A percentile compares a stretch with the other conserved stretches of the same genome.
Evolutionary conservation across 2,329 filamentous ascomycete species (phyloP).

Genomic region (Elsinoe fawcettii): DNA sequence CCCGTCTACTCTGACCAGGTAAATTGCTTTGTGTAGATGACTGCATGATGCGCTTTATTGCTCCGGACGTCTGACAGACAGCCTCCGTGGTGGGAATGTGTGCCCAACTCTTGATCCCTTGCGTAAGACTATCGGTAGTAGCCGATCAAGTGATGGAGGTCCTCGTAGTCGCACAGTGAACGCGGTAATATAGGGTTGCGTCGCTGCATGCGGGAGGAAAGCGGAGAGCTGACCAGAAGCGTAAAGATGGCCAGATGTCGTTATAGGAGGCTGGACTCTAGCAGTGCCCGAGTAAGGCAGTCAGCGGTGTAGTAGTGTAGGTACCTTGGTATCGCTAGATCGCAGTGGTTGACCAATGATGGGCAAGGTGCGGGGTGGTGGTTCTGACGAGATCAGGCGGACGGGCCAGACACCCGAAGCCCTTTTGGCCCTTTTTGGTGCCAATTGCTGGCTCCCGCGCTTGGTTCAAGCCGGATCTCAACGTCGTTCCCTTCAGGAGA

Average conservation of each 20-base stretch:
- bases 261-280: slow-evolving; percentile 11
- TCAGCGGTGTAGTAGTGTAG: slow-evolving; percentile 12
- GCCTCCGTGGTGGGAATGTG: not conserved
- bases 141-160: not conserved
- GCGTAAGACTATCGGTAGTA: slow-evolving; percentile 1
- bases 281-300: not conserved
- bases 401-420: not conserved
- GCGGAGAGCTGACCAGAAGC: not conserved
- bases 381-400: slow-evolving; percentile 6
- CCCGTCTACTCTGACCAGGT: not conserved
- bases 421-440: too few species aligned
- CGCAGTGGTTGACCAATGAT: not conserved
- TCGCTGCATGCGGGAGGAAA: not conserved
- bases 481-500: slow-evolving; percentile 7
- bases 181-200: not conserved
- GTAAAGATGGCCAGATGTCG: not conserved
- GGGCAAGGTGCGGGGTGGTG: not conserved
- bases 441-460: not conserved
- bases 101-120: slow-evolving; percentile 1
- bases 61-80: not conserved
- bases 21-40: slow-evolving; percentile 2
- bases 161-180: not conserved
- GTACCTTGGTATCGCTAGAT: slow-evolving; percentile 12
- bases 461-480: not conserved
- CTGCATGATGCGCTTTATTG: slow-evolving; percentile 2